Conservation (phyloP, 148 eudicot species). For the Arbutus unedo region DNA sequence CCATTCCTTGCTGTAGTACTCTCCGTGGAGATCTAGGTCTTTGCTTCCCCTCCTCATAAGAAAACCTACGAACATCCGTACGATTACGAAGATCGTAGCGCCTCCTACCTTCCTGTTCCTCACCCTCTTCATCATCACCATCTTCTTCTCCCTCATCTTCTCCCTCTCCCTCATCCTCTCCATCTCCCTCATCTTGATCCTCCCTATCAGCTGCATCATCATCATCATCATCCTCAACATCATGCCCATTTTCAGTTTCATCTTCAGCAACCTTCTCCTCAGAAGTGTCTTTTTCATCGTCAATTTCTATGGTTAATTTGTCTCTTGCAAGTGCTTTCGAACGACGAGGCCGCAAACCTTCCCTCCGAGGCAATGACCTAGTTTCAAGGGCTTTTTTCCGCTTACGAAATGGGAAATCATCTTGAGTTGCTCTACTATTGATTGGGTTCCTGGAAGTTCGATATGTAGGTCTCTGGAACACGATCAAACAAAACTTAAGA, state of each 20-base stretch:
- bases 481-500: constrained; percentile 16
- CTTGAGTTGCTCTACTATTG: constrained; percentile 46
- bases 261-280: constrained; percentile 66
- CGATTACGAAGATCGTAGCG: constrained; percentile 95
- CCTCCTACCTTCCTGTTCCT: constrained; percentile 83
- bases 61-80: constrained; percentile 76
- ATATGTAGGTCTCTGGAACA: constrained; percentile 61
- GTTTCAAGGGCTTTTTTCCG: constrained; percentile 39
- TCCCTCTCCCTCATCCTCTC: constrained; percentile 50
- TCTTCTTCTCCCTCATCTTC: constrained; percentile 66
- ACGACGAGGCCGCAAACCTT: constrained; percentile 89
- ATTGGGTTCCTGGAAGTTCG: constrained; percentile 60
- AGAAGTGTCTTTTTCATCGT: constrained; percentile 71
- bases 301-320: constrained; percentile 35
- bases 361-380: constrained; percentile 61
- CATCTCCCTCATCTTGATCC: constrained; percentile 47
- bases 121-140: constrained; percentile 82
- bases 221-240: constrained; percentile 57
- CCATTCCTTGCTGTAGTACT: constrained; percentile 93
- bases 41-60: constrained; percentile 78
- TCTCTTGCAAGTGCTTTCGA: constrained; percentile 44
- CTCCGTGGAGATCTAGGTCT: constrained; percentile 93
- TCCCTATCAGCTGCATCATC: constrained; percentile 54
- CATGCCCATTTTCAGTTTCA: constrained; percentile 72
- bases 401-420: constrained; percentile 44